phyloP scores from a whole-genome alignment of 1,284 basidiomycete species.

The Ganoderma sp. region DNA sequence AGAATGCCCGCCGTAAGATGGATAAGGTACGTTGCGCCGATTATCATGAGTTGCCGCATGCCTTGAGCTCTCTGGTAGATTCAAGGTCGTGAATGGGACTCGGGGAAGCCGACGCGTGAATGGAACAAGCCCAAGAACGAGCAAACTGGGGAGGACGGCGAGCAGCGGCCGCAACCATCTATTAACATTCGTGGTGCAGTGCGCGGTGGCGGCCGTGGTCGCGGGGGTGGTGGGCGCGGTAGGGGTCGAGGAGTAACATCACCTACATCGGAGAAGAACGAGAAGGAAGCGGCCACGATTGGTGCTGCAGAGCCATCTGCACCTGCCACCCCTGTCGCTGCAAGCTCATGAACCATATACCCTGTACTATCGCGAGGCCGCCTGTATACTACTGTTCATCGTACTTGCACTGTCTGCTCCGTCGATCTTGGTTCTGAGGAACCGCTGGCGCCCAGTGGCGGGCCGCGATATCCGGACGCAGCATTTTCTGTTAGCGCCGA shows the following conservation, averaged over 20 bases:
- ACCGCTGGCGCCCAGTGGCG: background rate
- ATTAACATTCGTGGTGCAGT: conserved; percentile 39
- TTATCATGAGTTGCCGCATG: background rate
- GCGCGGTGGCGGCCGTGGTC: conserved; percentile 37
- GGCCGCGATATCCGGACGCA: conserved; percentile 5
- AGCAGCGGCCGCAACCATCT: conserved; percentile 29
- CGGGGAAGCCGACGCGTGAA: conserved; percentile 63
- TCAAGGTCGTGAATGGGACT: conserved; percentile 81
- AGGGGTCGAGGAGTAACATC: conserved; percentile 34
- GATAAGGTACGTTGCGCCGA: conserved; percentile 53
- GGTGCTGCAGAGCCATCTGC: conserved; percentile 16
- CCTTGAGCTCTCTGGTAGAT: conserved; percentile 38
- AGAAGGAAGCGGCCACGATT: conserved; percentile 21
- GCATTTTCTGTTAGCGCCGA: conserved; percentile 23
- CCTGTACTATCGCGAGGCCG: conserved; percentile 26
- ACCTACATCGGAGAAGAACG: conserved; percentile 24
- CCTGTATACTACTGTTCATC: conserved; percentile 24
- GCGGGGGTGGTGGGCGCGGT: conserved; percentile 12
- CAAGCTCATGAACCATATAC: conserved; percentile 32
- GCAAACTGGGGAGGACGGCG: conserved; percentile 26
- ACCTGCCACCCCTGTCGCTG: conserved; percentile 18
- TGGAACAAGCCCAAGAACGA: conserved; percentile 45
- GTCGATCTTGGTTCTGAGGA: background rate
- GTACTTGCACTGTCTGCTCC: background rate
- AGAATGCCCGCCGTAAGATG: conserved; percentile 79